Percentiles rank a stretch among this genome's conserved stretches.
These are phyloP conservation scores for Komagataella populi DNA, from an alignment of 805 yeast genomes.

Conservation along the genomic window DNA sequence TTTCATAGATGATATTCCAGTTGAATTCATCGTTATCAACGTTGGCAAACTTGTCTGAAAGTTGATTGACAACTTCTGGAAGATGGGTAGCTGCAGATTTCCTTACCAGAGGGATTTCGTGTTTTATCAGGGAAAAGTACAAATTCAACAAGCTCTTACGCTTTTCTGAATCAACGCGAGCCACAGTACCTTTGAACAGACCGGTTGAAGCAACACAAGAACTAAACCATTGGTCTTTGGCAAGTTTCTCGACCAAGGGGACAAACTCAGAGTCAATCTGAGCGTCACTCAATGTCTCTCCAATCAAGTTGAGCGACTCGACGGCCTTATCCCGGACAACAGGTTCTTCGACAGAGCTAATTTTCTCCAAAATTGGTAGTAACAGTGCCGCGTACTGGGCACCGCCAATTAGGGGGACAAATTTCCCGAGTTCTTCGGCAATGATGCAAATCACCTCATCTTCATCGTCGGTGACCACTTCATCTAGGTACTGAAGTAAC, in stretches of 20 bases:
- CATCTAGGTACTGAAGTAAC: constrained; percentile 79
- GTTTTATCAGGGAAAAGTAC: constrained; percentile 61
- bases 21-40: constrained; percentile 41
- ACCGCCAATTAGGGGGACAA: constrained; percentile 88
- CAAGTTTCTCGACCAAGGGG: constrained; percentile 63
- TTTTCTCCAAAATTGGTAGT: constrained; percentile 61
- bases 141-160: constrained; percentile 52
- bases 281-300: constrained; percentile 43
- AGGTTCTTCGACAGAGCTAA: constrained; percentile 92
- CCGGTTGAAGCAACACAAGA: constrained; percentile 88
- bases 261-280: constrained; percentile 58
- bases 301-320: constrained; percentile 63
- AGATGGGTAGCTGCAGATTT: constrained; percentile 83
- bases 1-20: constrained; percentile 66
- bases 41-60: constrained; percentile 17
- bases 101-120: constrained; percentile 97
- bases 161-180: constrained; percentile 37
- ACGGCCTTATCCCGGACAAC: constrained; percentile 92
- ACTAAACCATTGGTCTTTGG: constrained; percentile 91
- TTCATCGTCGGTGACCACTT: constrained; percentile 91
- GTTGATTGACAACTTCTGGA: constrained; percentile 56
- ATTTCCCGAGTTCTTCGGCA: constrained; percentile 81
- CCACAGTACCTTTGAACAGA: constrained; percentile 57
- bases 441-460: constrained; percentile 93
- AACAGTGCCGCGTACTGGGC: constrained; percentile 42